These are phyloP conservation scores for Halophytophthora polymorphica DNA, from an alignment of 352 stramenopile species.

Conservation along the genomic window DNA sequence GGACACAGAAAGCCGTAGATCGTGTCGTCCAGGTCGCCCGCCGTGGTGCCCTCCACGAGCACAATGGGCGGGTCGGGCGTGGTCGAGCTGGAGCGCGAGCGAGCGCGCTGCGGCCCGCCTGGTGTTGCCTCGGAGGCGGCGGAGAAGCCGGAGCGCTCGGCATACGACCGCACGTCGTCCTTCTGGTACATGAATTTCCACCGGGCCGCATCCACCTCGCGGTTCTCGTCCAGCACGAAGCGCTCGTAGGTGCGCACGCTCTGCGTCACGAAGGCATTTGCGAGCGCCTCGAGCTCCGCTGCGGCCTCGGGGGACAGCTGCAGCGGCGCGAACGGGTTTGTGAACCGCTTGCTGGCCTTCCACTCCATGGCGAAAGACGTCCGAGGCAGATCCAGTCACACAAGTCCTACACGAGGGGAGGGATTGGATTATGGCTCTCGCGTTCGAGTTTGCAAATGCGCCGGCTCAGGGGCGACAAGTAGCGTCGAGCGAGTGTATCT, in stretches of 20 bases:
- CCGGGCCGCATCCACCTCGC: constrained; percentile 18
- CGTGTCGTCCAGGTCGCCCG: constrained; percentile 35
- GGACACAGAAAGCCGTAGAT: constrained; percentile 36
- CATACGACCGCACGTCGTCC: constrained; percentile 34
- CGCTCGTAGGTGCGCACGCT: constrained; percentile 32
- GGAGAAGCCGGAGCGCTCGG: constrained; percentile 17
- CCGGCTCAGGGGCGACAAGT: neutral
- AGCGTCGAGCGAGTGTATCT: neutral
- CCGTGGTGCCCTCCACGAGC: constrained; percentile 29
- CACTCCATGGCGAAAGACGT: constrained; percentile 24
- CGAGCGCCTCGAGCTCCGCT: constrained; percentile 27
- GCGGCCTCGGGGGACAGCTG: constrained; percentile 20
- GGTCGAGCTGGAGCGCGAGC: constrained; percentile 11
- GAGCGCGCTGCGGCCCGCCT: neutral
- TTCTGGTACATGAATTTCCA: constrained; percentile 46
- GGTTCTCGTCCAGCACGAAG: constrained; percentile 19
- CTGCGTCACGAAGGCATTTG: constrained; percentile 25
- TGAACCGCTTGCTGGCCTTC: constrained; percentile 26
- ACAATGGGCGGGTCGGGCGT: constrained; percentile 24
- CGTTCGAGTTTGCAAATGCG: too few relatives aligned
- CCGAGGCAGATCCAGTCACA: too few relatives aligned
- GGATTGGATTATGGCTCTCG: too few relatives aligned
- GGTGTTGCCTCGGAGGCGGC: neutral
- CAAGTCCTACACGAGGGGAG: too few relatives aligned
- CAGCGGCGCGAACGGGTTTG: constrained; percentile 29